Percentiles rank a stretch among this genome's conserved stretches.
Evolutionary conservation across 73 alveolate species (phyloP).

Genomic region (Uronychia setigera): DNA sequence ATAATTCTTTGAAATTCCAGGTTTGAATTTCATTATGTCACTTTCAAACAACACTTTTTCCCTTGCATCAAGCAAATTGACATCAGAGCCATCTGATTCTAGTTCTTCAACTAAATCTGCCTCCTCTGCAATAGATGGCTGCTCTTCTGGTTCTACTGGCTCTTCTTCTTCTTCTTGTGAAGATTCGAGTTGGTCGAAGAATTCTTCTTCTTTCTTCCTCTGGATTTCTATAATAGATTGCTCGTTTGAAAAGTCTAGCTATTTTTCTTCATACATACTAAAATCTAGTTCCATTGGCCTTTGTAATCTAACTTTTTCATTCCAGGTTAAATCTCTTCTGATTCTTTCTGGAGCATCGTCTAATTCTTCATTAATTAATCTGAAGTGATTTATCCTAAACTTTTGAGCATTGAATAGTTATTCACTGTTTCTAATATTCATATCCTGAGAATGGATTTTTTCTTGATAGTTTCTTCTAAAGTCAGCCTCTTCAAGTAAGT

Average conservation of each 20-base stretch:
- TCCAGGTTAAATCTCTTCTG: background rate
- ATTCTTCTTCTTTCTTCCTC: background rate
- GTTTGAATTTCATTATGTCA: constrained; percentile 41
- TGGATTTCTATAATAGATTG: background rate
- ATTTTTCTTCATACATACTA: too few species aligned
- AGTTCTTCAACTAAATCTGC: too few species aligned
- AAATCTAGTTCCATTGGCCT: too few species aligned
- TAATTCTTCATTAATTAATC: background rate
- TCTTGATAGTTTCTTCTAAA: too few species aligned
- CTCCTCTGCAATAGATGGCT: too few species aligned
- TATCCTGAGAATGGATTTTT: too few species aligned
- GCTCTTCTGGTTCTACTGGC: background rate
- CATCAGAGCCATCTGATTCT: background rate
- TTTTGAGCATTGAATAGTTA: too few species aligned
- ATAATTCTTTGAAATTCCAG: constrained; percentile 42
- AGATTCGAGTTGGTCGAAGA: background rate
- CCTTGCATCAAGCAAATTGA: constrained; percentile 16
- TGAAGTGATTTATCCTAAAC: background rate
- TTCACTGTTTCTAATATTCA: too few species aligned
- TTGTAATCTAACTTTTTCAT: background rate
- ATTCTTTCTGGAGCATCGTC: background rate
- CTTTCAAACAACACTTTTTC: constrained; percentile 40
- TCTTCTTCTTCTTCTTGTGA: background rate
- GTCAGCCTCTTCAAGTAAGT: background rate
- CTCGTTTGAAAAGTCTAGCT: background rate